Conservation (phyloP, 139 green algal genomes). For the Desmodesmus armatus region DNA sequence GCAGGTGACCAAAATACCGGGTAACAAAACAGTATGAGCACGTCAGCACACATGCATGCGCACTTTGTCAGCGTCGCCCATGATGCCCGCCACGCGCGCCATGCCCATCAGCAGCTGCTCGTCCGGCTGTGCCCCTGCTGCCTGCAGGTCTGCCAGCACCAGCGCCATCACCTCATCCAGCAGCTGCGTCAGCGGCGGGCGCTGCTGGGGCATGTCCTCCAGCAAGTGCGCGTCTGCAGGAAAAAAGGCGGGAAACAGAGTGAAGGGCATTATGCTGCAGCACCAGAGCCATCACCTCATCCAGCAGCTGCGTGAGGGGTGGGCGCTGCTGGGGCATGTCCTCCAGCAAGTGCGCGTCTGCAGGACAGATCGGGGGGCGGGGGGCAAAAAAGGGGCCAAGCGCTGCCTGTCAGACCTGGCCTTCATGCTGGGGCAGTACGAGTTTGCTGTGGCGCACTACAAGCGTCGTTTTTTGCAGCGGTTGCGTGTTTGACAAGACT, state of each 20-base stretch:
- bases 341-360: background rate
- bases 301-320: slow-evolving; percentile 1
- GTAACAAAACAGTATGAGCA: too few relatives aligned
- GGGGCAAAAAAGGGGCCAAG: too few relatives aligned
- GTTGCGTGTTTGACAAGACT: background rate
- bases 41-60: slow-evolving; percentile 3
- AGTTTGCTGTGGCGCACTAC: background rate
- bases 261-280: too few relatives aligned
- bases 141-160: background rate
- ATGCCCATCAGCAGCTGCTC: slow-evolving; percentile 27
- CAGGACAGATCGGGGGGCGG: too few relatives aligned
- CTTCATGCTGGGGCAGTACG: too few relatives aligned
- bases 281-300: background rate
- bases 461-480: background rate
- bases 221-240: background rate
- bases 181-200: slow-evolving; percentile 4
- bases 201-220: background rate
- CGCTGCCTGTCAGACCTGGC: too few relatives aligned
- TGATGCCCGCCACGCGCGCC: slow-evolving; percentile 52
- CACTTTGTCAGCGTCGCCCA: slow-evolving; percentile 54
- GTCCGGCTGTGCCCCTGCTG: background rate
- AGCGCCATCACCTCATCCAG: background rate
- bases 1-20: too few relatives aligned
- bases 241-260: background rate
- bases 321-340: background rate